Evolutionary conservation across 1,139 yeast species (phyloP).

Genomic region (Yamadazyma buinensis): DNA sequence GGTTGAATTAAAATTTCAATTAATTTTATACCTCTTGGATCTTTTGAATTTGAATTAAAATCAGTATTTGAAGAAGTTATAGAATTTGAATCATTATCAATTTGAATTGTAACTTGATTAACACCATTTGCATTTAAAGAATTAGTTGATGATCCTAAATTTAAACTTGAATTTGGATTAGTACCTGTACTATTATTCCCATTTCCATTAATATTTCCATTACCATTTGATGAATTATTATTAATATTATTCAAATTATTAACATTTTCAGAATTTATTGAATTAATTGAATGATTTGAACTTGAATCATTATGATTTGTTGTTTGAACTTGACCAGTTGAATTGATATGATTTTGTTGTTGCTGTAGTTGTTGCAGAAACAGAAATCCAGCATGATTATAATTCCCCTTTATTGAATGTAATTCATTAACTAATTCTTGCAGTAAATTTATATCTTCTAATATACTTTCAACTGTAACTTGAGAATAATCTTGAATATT

Average conservation of each 20-base stretch:
- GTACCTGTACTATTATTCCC: neutral
- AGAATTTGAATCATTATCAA: slow-evolving; percentile 30
- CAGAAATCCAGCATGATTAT: slow-evolving; percentile 28
- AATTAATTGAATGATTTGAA: too few relatives aligned
- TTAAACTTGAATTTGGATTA: neutral
- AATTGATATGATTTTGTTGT: slow-evolving; percentile 3
- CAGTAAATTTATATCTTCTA: slow-evolving; percentile 33
- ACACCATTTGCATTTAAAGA: neutral
- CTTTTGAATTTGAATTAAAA: slow-evolving; percentile 24
- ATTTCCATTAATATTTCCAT: neutral
- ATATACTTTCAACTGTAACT: slow-evolving; percentile 32
- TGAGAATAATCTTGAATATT: slow-evolving; percentile 31
- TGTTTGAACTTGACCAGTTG: neutral
- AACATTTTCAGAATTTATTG: too few relatives aligned
- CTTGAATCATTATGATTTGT: neutral
- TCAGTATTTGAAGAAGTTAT: slow-evolving; percentile 37
- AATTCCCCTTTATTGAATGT: slow-evolving; percentile 37
- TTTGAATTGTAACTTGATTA: slow-evolving; percentile 4
- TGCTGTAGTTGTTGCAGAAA: slow-evolving; percentile 30
- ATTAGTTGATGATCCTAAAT: neutral
- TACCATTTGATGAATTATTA: neutral
- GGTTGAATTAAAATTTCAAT: slow-evolving; percentile 45
- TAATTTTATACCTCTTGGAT: slow-evolving; percentile 38
- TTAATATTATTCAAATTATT: neutral
- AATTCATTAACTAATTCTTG: slow-evolving; percentile 41